Evolutionary conservation across 805 yeast genomes (phyloP).

Genomic region (Hanseniaspora lachancei): DNA sequence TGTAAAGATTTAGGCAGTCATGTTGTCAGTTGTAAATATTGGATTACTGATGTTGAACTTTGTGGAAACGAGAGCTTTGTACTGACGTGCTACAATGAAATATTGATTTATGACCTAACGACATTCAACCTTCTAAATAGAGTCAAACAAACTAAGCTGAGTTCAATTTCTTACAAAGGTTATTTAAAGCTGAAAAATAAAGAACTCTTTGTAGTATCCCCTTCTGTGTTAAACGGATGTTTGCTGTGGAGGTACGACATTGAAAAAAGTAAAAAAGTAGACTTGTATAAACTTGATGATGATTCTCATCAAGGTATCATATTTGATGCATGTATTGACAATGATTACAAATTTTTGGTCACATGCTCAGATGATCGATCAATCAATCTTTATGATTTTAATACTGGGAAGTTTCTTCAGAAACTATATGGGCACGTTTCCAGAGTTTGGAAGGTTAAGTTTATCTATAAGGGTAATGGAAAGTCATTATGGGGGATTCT

Average conservation of each 20-base stretch:
- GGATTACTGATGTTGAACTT: conserved; percentile 61
- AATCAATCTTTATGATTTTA: conserved; percentile 57
- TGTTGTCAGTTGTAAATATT: conserved; percentile 34
- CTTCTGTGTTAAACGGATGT: conserved; percentile 86
- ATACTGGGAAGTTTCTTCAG: conserved; percentile 45
- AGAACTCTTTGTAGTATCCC: conserved; percentile 57
- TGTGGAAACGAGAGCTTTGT: conserved; percentile 32
- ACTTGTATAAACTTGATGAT: not conserved
- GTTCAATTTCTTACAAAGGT: conserved; percentile 81
- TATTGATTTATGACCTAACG: conserved; percentile 24
- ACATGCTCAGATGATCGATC: conserved; percentile 94
- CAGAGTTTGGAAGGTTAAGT: conserved; percentile 74
- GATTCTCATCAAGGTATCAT: conserved; percentile 80
- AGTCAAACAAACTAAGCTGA: conserved; percentile 43
- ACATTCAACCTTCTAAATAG: conserved; percentile 20
- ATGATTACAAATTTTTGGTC: conserved; percentile 41
- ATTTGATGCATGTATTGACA: conserved; percentile 59
- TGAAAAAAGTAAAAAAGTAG: conserved; percentile 12
- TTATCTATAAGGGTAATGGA: conserved; percentile 30
- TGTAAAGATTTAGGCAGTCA: not conserved
- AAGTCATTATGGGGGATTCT: conserved; percentile 27
- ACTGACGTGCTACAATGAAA: conserved; percentile 68
- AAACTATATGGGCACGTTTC: conserved; percentile 96
- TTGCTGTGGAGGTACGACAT: conserved; percentile 55
- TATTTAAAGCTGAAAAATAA: conserved; percentile 38